Conservation (phyloP, 1,139 yeast genomes). For the Debaryomyces subglobosus region DNA sequence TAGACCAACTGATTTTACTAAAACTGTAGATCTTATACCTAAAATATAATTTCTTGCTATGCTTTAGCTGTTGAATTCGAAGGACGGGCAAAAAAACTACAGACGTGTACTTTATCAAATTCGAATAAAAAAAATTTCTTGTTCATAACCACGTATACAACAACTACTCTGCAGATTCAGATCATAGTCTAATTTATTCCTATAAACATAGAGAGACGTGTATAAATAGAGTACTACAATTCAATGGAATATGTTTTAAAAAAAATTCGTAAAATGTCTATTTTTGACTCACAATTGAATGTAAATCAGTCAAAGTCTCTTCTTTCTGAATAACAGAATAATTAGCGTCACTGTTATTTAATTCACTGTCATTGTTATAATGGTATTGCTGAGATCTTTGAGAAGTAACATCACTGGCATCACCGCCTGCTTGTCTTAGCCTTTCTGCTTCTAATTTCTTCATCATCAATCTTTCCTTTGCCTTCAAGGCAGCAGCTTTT, state of each 20-base stretch:
- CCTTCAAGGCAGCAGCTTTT: constrained; percentile 73
- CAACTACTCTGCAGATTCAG: not conserved
- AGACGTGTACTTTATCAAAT: constrained; percentile 2
- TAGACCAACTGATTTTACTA: constrained; percentile 1
- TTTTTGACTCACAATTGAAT: constrained; percentile 38
- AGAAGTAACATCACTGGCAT: constrained; percentile 10
- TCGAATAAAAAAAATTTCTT: not conserved
- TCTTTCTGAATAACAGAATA: constrained; percentile 42
- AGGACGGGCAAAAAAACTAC: constrained; percentile 5
- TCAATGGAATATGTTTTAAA: not conserved
- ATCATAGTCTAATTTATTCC: not conserved
- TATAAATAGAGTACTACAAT: not conserved
- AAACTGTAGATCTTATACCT: not conserved
- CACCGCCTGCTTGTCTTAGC: constrained; percentile 5
- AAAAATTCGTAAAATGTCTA: not conserved
- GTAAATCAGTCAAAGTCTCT: constrained; percentile 57
- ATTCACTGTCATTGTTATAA: not conserved
- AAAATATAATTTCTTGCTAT: constrained; percentile 6
- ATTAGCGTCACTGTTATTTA: constrained; percentile 3
- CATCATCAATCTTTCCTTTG: constrained; percentile 58
- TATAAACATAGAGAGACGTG: not conserved
- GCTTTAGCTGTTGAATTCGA: constrained; percentile 5
- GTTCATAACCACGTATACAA: constrained; percentile 3
- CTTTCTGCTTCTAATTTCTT: constrained; percentile 34
- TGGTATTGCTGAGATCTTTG: not conserved